Percentiles rank a stretch among this genome's conserved stretches.
phyloP scores from a whole-genome alignment of 116 monocot species.

The Cymodocea nodosa region DNA sequence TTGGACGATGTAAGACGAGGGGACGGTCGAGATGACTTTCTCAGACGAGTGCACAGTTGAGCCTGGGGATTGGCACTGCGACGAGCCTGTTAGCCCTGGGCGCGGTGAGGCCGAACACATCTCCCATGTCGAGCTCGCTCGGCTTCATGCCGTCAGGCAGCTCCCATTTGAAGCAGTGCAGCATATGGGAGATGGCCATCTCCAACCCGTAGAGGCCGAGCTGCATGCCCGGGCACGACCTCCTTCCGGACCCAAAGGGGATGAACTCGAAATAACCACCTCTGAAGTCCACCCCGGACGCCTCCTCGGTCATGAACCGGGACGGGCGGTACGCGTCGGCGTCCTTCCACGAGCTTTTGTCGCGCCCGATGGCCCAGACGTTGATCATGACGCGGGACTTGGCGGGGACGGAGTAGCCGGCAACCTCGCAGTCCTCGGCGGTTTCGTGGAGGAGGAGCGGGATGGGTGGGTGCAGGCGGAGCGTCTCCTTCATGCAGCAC shows the following conservation, averaged over 20 bases:
- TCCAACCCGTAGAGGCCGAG: conserved; percentile 23
- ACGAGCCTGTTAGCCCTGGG: conserved; percentile 14
- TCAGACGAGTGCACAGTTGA: conserved; percentile 11
- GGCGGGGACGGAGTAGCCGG: conserved; percentile 13
- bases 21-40: not conserved
- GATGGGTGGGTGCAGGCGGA: conserved; percentile 27
- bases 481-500: conserved; percentile 27
- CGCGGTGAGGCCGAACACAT: conserved; percentile 23
- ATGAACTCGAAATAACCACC: conserved; percentile 19
- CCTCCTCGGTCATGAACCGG: conserved; percentile 12
- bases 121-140: conserved; percentile 19
- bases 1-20: too few relatives aligned
- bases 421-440: conserved; percentile 13
- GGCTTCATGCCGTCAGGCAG: conserved; percentile 19
- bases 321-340: conserved; percentile 11
- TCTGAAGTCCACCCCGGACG: conserved; percentile 5
- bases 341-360: conserved; percentile 14
- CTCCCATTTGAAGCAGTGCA: conserved; percentile 22
- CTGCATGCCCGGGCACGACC: conserved; percentile 27
- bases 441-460: conserved; percentile 25
- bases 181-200: conserved; percentile 17
- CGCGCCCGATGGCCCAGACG: conserved; percentile 22
- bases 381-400: conserved; percentile 20
- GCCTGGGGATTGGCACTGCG: conserved; percentile 16
- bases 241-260: conserved; percentile 22